Base-by-base conservation (phyloP, 1,139 yeast genomes). In the Candida sp. region DNA sequence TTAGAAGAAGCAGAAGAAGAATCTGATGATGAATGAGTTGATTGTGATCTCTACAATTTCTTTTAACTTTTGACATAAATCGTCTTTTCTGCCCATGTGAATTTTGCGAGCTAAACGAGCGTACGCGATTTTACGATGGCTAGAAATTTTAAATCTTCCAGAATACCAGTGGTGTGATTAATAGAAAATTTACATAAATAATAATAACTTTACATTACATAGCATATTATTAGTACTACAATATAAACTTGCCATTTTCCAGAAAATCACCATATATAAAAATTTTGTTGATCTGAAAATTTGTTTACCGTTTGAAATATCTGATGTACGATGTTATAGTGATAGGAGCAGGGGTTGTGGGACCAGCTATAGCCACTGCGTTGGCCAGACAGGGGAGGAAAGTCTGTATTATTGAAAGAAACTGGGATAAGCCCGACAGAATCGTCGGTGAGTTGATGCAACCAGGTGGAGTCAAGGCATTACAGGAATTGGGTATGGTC, bases 401-500 rank as follows among this genome's bases (percentile, higher is more conserved):
- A 42, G 93, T 86, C 19, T 63, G 86, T 44, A 80, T 86, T 35
- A 69, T 84, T 25, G 99, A 93, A 63, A 77, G 98, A 51, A 97
- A 89, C 60, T 86, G 97, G 87, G 64, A 80, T 22, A 87, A 82
- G 61, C 99, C 99, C 1, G 97, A 93, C 63, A 78, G 99, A 54
- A 93, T 93, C 46, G 99, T 93, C 34, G 99, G 99, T 36, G 99
- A 93, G 63, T 75, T 93, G 56, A 76, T 93, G 76, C 99, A 93
- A 64, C 99, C 99, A 4, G 93, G 90, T 23, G 99, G 99, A 11
- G 70, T 91, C 33, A 80, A 85, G 58, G 95, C 97, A 1, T 72
- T 93, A 47, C 73, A 77, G 51, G 84, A 87, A 52, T 70, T 93
- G 30, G 98, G 97, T 4, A 81, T 93, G 87, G 77, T 78, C 25